Evolutionary conservation across 257 asterid genomes (phyloP).

Genomic region (Paraleonurus japonicus): DNA sequence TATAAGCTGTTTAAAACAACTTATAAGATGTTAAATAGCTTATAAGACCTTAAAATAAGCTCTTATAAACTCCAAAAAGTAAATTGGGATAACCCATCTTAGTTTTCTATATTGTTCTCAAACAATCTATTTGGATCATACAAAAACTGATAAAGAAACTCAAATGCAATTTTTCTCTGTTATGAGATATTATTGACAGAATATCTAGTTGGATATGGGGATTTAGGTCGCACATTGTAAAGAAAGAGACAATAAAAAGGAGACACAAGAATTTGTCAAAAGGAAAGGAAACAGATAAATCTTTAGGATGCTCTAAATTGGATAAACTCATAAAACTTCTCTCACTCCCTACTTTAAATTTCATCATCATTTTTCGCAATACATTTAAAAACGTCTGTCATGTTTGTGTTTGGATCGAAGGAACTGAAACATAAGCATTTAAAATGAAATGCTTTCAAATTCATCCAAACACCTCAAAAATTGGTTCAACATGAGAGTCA

Average conservation of each 20-base stretch:
- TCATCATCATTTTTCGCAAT: no score
- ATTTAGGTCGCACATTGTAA: neutral
- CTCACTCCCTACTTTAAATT: neutral
- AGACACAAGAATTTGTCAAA: neutral
- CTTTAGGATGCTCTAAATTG: neutral
- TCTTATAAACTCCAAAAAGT: no score
- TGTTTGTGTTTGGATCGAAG: neutral
- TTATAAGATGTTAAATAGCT: no score
- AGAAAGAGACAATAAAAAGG: neutral
- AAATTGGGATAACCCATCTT: no score
- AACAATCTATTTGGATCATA: neutral
- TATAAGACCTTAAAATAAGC: no score
- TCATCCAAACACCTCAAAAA: neutral
- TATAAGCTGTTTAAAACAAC: no score
- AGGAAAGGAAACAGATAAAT: neutral
- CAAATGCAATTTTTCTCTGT: neutral
- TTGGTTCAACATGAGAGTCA: neutral
- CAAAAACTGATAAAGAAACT: neutral
- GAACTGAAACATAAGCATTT: neutral
- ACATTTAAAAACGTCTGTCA: neutral
- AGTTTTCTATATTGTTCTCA: no score
- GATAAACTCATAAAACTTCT: neutral
- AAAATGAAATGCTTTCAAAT: neutral
- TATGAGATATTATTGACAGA: neutral
- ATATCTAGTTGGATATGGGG: neutral